Base-by-base conservation (phyloP, 2,329 filamentous ascomycete species). In the Exophiala viscosa region DNA sequence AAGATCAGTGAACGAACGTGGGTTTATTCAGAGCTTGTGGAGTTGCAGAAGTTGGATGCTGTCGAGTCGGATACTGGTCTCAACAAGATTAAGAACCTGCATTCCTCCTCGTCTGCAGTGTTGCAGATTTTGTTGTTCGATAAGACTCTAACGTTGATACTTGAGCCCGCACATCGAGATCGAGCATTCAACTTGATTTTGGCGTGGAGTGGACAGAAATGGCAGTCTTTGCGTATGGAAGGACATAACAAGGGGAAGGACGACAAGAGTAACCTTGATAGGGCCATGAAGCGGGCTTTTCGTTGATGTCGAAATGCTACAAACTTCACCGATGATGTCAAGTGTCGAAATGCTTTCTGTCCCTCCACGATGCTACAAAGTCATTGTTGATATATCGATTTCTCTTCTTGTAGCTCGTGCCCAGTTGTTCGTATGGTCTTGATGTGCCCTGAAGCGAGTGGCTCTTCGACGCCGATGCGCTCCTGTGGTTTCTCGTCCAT, bases 121-220 rank as follows among this genome's bases (percentile, higher is more conserved):
- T 32, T 55, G 38, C 49, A 51, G 20, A 53, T 58, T 34, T 6
- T 36, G 10, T 55, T 58, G 18, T 20, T 43, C 8, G 28, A 35
- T 2, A 23, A 32, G 5, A 36, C 44, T 20, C 10, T 57, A 17
- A 56, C 50, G 5, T 8, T 60, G 8, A 33, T 59, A 3, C 41
- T 59, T 7, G 45, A 48, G 28, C 45, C 46, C 2, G 56, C 51
- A 3, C 56, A 64, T 43, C 57, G 63, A 6, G 61, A 64, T 41
- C 57, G 64, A 43, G 54, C 61, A 18, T 64, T 65, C 40, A 62
- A 63, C 28, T 40, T 64, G 6, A 52, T 64, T 14, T 44, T 64
- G 14, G 62, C 60, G 3, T 62, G 59, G 61, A 62, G 58, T 41
- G 60, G 55, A 15, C 38, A 54, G 45, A 50, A 48, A 18, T 65